Percentiles rank a stretch among this genome's conserved stretches.
Evolutionary conservation across 331 rosid species (phyloP).

Genomic region (Malus hybrid): DNA sequence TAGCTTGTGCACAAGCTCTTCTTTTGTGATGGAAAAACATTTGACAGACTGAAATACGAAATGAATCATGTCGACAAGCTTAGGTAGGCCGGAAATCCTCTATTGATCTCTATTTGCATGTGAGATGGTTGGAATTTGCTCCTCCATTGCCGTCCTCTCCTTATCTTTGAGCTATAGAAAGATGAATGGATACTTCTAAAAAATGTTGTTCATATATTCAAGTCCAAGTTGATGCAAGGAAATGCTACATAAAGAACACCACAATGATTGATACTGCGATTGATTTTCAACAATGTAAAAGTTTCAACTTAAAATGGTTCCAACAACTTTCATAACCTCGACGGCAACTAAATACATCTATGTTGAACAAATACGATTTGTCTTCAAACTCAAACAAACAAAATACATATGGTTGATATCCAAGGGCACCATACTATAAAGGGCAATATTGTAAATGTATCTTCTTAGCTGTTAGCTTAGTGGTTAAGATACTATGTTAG

Average conservation of each 20-base stretch:
- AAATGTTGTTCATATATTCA: background rate
- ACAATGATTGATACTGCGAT: background rate
- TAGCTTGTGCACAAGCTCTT: slow-evolving; percentile 70
- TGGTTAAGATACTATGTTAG: no score
- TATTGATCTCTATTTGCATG: slow-evolving; percentile 57
- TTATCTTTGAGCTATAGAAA: slow-evolving; percentile 59
- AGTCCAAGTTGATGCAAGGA: background rate
- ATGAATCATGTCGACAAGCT: slow-evolving; percentile 64
- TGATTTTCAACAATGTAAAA: background rate
- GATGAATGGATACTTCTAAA: slow-evolving; percentile 2
- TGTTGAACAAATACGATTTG: background rate
- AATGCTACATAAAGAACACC: background rate
- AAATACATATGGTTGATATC: no score
- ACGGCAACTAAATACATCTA: background rate
- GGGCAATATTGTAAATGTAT: no score
- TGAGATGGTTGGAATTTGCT: slow-evolving; percentile 54
- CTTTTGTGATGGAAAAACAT: slow-evolving; percentile 49
- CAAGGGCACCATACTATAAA: no score
- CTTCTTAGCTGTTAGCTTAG: no score
- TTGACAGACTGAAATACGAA: slow-evolving; percentile 43
- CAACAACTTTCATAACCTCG: background rate
- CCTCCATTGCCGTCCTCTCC: slow-evolving; percentile 55
- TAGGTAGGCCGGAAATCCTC: slow-evolving; percentile 56
- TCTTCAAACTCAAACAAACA: no score
- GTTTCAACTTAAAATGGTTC: background rate